These are phyloP conservation scores for Fusarium globosum DNA, from an alignment of 2,329 filamentous ascomycete genomes.

Conservation along the genomic window DNA sequence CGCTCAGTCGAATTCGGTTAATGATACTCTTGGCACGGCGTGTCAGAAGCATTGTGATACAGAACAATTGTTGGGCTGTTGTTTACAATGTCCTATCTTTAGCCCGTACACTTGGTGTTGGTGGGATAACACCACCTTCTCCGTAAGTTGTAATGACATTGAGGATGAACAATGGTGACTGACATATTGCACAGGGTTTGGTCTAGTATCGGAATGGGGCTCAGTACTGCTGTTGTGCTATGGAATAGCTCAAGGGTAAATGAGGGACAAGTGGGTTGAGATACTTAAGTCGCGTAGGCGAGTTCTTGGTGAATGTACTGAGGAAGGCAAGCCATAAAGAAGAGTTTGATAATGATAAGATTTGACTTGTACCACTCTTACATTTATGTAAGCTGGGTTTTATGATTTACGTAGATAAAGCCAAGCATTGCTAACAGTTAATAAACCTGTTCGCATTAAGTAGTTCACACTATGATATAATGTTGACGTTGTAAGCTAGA, in stretches of 20 bases:
- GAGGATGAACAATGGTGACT: not conserved
- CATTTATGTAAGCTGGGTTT: too few species aligned
- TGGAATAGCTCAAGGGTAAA: not conserved
- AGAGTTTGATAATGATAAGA: too few species aligned
- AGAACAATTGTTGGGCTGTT: not conserved
- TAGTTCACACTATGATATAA: too few species aligned
- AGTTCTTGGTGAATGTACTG: too few species aligned
- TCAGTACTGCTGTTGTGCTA: not conserved
- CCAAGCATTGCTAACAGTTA: rapidly evolving
- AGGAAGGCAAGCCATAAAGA: rapidly evolving
- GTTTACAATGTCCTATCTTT: not conserved
- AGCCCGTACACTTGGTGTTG: not conserved
- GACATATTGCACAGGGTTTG: not conserved
- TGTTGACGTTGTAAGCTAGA: rapidly evolving
- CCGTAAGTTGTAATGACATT: rapidly evolving
- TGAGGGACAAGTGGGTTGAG: rapidly evolving
- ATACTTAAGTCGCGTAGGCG: too few species aligned
- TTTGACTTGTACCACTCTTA: too few species aligned
- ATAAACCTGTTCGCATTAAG: too few species aligned
- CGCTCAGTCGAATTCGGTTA: not conserved
- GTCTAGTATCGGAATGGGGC: not conserved
- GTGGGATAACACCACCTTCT: not conserved
- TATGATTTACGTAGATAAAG: too few species aligned
- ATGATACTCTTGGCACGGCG: not conserved
- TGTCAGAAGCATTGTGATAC: not conserved